phyloP scores from a whole-genome alignment of 768 basidiomycete species.

The Rhodotorula toruloides region DNA sequence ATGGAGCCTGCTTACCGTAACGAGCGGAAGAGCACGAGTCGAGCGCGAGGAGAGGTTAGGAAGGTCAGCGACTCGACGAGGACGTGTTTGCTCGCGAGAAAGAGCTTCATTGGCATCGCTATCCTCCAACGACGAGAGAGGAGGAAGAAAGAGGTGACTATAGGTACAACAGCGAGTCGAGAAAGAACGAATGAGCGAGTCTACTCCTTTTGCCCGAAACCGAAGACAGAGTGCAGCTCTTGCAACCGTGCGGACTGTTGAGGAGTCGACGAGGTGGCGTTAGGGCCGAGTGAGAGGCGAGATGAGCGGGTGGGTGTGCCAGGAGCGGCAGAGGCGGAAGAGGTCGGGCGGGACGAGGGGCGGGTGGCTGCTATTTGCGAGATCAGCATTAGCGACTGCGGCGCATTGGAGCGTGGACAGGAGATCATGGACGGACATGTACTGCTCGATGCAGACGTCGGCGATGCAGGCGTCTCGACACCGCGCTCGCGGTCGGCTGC shows the following conservation, averaged over 20 bases:
- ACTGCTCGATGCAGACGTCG: background rate
- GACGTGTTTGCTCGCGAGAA: no score
- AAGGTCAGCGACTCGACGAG: no score
- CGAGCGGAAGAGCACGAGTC: no score
- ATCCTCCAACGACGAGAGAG: no score
- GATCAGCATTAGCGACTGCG: no score
- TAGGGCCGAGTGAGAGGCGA: background rate
- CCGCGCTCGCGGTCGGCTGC: constrained; percentile 61
- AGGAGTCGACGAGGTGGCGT: background rate
- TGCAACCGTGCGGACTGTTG: background rate
- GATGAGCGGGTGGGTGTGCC: constrained; percentile 3
- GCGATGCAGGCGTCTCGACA: constrained; percentile 14
- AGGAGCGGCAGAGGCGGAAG: background rate
- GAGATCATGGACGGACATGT: no score
- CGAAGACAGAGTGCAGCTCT: constrained; percentile 4
- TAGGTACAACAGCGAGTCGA: no score
- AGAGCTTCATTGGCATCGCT: no score
- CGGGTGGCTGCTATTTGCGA: background rate
- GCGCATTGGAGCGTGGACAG: no score
- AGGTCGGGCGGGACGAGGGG: background rate
- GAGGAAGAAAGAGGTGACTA: no score
- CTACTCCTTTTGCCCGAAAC: background rate
- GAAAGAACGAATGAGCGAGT: background rate
- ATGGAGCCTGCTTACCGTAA: no score
- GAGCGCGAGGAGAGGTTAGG: no score